Evolutionary conservation across 177 flowering plant genomes (phyloP).

Genomic region (Vitis hybrid): DNA sequence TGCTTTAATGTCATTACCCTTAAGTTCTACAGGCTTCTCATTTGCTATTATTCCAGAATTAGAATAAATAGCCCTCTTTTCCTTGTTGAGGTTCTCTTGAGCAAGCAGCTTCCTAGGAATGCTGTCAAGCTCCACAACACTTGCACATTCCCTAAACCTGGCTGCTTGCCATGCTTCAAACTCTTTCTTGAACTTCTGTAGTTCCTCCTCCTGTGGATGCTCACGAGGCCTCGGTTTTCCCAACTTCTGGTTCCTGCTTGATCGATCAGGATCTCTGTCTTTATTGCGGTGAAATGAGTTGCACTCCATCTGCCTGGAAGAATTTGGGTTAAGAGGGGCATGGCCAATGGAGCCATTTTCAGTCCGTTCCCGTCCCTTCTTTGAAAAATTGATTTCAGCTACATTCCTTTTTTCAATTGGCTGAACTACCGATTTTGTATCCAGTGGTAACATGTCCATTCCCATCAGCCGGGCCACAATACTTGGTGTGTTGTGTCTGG

Average conservation of each 20-base stretch:
- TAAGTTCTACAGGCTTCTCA: constrained; percentile 29
- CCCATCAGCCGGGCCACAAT: constrained; percentile 97
- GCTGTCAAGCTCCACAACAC: constrained; percentile 38
- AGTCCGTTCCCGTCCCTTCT: constrained; percentile 30
- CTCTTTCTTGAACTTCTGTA: constrained; percentile 93
- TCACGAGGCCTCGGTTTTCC: constrained; percentile 57
- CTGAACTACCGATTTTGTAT: constrained; percentile 32
- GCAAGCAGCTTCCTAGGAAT: constrained; percentile 43
- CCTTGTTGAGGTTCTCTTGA: constrained; percentile 52
- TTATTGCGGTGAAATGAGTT: constrained; percentile 15
- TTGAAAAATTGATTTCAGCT: constrained; percentile 19
- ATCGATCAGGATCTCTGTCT: constrained; percentile 25
- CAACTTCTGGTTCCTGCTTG: constrained; percentile 20
- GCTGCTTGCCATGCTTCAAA: constrained; percentile 96
- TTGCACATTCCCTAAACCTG: constrained; percentile 63
- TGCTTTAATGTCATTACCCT: constrained; percentile 13
- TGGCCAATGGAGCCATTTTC: constrained; percentile 27
- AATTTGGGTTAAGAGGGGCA: constrained; percentile 32
- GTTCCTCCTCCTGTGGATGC: constrained; percentile 97
- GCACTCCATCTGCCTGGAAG: constrained; percentile 28
- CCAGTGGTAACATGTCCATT: constrained; percentile 65
- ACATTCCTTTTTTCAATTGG: constrained; percentile 37
- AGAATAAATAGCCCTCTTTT: constrained; percentile 41
- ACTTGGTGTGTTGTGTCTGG: constrained; percentile 59
- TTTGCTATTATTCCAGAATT: constrained; percentile 19